Evolutionary conservation across 208 protist genomes (phyloP), one percentile per base, ranked within the genome.

Genomic region (Crithidia acanthocephali): DNA sequence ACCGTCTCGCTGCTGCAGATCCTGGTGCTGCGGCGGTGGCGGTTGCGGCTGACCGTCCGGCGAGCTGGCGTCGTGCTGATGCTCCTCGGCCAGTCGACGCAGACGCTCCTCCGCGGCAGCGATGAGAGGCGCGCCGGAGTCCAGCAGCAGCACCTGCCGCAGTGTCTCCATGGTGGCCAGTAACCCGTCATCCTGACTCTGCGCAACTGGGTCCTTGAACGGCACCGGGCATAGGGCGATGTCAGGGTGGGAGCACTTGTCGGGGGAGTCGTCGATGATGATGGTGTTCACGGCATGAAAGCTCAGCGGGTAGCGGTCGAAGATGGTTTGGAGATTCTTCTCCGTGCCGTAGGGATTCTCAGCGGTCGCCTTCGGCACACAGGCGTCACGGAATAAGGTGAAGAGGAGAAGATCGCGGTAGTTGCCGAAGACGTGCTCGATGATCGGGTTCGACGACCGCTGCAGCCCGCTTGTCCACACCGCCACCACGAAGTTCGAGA

Each of bases 391-490:
- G 68, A 91, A 95, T 0, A 92, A 56, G 20, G 71, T 88, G 60
- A 97, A 97, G 15, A 97, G 85, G 10, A 97, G 77, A 1, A 91
- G 80, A 50, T 95, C 88, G 47, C 87, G 85, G 74, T 90, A 90
- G 52, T 64, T 82, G 48, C 81, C 83, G 48, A 97, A 86, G n/a
- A 97, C 83, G 30, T 83, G 89, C 4, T 95, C 87, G 42, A 97
- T 94, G 66, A 97, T 90, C 13, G 86, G 90, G 55, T 85, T 81
- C 20, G 83, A 92, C 16, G 90, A 91, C n/a, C 90, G 81, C 76
- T 95, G 85, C 65, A 95, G 72, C 2, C 90, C 90, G 56, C 90
- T 95, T 3, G 93, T 97, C 93, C 93, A 97, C 62, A 97, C 91
- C 27, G 85, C 90, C 13, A 97, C 93, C 5, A 85, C 90, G 72